Evolutionary conservation across 164 flowering plant genomes (phyloP), one percentile per base, ranked within the genome.

Genomic region (Echeveria elegans): DNA sequence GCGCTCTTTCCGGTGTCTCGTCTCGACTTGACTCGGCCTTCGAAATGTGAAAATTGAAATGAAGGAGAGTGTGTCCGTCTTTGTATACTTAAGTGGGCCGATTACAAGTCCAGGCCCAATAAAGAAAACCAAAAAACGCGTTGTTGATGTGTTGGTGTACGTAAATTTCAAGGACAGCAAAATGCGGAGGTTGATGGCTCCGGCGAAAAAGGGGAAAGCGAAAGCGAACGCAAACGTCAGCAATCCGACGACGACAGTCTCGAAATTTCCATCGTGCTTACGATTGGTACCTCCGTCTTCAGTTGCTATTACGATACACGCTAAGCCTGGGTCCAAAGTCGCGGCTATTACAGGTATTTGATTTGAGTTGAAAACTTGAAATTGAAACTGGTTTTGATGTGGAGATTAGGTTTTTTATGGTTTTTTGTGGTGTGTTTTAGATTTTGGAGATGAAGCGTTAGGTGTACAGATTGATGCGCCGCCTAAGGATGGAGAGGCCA

Each of bases 391-490:
- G 15, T 12, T 43, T 43, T 16, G 18, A 11, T 43, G 47, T 43
- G 47, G 18, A 43, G 47, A 43, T 43, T 1, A 9, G 15, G 47
- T 38, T 2, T 34, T 8, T 2, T 36, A 12, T 64, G 48, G 23
- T 64, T 23, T 0, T 64, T 1, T 6, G 18, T 15, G 1, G 1
- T 10, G 14, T 43, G 32, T 6, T 62, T 34, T 72, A 92, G 98
- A 92, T 79, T 58, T 93, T 50, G 72, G 73, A 45, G 98, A 88
- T 48, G 98, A 93, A 4, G 94, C 94, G 1, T 31, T 93, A 5
- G 96, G 96, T 1, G 94, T 93, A 19, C 98, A 93, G 74, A 93
- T 93, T 7, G 97, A 93, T 65, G 98, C 97, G 0, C 98, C 96
- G 19, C 83, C 98, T 2, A 87, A 75, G 72, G 96, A 90, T 71